Evolutionary conservation across 495 filamentous ascomycete genomes (phyloP).

Genomic region (Lineolata rhizophorae): DNA sequence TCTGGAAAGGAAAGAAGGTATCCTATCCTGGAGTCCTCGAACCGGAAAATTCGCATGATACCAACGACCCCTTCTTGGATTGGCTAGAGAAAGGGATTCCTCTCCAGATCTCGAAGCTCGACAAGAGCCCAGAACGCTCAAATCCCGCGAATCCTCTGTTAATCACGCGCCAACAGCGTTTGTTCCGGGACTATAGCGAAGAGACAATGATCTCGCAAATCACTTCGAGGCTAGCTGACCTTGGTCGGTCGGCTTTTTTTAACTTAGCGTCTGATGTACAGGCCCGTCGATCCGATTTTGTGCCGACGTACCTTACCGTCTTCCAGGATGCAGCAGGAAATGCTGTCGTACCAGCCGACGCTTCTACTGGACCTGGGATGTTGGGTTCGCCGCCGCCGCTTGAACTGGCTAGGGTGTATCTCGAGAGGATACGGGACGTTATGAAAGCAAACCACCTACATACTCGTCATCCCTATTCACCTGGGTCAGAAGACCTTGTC

Average conservation of each 20-base stretch:
- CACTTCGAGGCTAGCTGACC: neutral
- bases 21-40: slow-evolving; percentile 46
- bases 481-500: slow-evolving; percentile 33
- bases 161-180: neutral
- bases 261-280: too few species aligned
- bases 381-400: slow-evolving; percentile 5
- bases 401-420: slow-evolving; percentile 65
- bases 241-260: neutral
- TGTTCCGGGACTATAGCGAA: slow-evolving; percentile 4
- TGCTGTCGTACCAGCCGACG: too few species aligned
- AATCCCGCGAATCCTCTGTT: slow-evolving; percentile 2
- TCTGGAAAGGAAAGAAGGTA: slow-evolving; percentile 85
- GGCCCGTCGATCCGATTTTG: neutral
- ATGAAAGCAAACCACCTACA: too few species aligned
- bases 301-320: neutral
- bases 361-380: too few species aligned
- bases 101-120: slow-evolving; percentile 19
- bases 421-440: too few species aligned
- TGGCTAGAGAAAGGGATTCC: slow-evolving; percentile 31
- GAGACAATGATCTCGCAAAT: neutral
- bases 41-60: slow-evolving; percentile 22
- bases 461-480: too few species aligned
- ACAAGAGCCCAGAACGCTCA: slow-evolving; percentile 15
- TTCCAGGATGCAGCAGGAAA: too few species aligned
- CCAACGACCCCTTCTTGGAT: slow-evolving; percentile 29